phyloP scores from a whole-genome alignment of 192 early-diverging fungal species.

The Podila minutissima region DNA sequence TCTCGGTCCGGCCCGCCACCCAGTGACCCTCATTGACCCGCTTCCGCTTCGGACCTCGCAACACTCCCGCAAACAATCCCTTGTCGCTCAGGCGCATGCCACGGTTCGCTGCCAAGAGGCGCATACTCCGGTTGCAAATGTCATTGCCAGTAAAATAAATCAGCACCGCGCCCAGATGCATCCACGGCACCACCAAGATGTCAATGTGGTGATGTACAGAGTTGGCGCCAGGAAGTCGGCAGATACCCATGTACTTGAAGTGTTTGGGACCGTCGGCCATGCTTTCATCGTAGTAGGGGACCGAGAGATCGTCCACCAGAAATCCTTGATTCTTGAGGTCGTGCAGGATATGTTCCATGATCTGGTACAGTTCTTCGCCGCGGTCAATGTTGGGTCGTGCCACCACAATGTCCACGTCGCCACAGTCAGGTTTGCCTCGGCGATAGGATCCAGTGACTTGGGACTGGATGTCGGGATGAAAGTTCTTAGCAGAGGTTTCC shows the following conservation, averaged over 20 bases:
- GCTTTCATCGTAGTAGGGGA: conserved; percentile 13
- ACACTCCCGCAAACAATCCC: conserved; percentile 43
- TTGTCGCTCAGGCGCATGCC: conserved; percentile 51
- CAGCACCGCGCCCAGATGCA: conserved; percentile 40
- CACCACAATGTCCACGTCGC: conserved; percentile 53
- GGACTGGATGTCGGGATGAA: conserved; percentile 38
- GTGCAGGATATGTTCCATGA: conserved; percentile 34
- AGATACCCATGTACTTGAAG: conserved; percentile 54
- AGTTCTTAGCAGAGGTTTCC: conserved; percentile 1
- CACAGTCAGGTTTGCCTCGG: conserved; percentile 44
- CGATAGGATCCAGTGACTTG: conserved; percentile 53
- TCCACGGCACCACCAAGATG: conserved; percentile 41
- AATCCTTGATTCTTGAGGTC: conserved; percentile 24
- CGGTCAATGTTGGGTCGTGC: conserved; percentile 35
- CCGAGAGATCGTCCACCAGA: conserved; percentile 36
- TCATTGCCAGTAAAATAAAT: conserved; percentile 53
- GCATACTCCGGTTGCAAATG: conserved; percentile 54
- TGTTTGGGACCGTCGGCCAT: conserved; percentile 23
- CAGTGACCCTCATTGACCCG: conserved; percentile 35
- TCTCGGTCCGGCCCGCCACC: conserved; percentile 49
- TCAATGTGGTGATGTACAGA: conserved; percentile 45
- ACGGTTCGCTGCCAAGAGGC: conserved; percentile 46
- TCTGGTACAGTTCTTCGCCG: conserved; percentile 29
- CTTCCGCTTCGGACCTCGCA: conserved; percentile 27
- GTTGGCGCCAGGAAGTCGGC: conserved; percentile 16